Base-by-base conservation (phyloP, 768 basidiomycete species). In the Crucibulum laeve region DNA sequence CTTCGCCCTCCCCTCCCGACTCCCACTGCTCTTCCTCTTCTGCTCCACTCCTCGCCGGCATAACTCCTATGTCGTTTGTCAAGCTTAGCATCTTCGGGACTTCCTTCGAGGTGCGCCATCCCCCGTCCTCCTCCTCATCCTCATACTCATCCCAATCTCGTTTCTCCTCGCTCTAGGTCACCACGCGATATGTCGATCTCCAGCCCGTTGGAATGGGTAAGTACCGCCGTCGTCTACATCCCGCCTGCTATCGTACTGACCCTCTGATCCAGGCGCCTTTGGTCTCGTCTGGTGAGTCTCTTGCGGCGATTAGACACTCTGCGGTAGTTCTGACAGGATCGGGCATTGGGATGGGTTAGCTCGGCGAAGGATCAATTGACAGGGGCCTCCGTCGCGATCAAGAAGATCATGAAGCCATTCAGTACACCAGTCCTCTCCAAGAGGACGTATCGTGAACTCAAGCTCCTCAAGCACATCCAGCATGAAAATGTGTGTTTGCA, bases 401-500 rank as follows among this genome's bases (percentile, higher is more conserved):
- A 99, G 81, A 98, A 98, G 82, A 99, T 98, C 74, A 98, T 98
- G 95, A 99, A 99, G 66, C 96, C 96, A 5, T 99, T 99, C 71
- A 90, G 87, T 61, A 97, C 96, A 4, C 94, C 96, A 15, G 96
- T 99, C n/a, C 76, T 99, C 55, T 87, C 85, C 65, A 98, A 98
- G 70, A 77, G 96, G 51, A 99, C 96, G 1, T 98, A 98, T 65
- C 80, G 96, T 48, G 96, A 99, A 69, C 78, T 99, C 56, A 99
- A 99, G 68, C 77, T 99, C 32, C 77, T 99, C 60, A 98, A 98
- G 69, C 95, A 99, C 65, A 90, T 99, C 55, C 89, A 95, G 58
- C 95, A 97, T 64, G 95, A 97, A 71, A 99, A 98, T 68, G 92
- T 91, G 43, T 50, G 87, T 46, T 26, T 30, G 28, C 43, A 41